phyloP scores from a whole-genome alignment of 2,329 filamentous ascomycete genomes.

The Ceratocystis huliohia region DNA sequence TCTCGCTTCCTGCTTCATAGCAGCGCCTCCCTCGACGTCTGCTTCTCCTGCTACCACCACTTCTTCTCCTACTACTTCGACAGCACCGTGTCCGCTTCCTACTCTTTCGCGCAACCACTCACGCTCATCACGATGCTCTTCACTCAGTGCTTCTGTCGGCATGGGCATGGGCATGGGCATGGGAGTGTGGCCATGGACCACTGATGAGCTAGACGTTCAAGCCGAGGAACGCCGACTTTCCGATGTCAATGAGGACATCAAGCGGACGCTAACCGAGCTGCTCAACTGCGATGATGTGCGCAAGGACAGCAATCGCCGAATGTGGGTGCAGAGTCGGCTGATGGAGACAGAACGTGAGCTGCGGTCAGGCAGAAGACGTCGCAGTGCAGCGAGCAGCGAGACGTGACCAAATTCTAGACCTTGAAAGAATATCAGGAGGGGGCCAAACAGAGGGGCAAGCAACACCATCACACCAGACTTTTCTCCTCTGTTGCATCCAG shows the following conservation, averaged over 20 bases:
- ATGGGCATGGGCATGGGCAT: neutral
- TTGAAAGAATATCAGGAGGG: neutral
- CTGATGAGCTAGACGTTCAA: slow-evolving; percentile 30
- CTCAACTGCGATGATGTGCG: slow-evolving; percentile 47
- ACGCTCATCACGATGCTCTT: neutral
- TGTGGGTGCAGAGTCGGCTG: slow-evolving; percentile 45
- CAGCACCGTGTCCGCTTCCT: slow-evolving; percentile 40
- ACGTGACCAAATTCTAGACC: neutral
- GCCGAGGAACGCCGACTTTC: slow-evolving; percentile 40
- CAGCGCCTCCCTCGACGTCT: neutral
- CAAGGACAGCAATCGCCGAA: slow-evolving; percentile 39
- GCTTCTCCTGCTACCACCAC: neutral
- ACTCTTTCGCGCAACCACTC: slow-evolving; percentile 14
- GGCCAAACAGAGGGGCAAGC: neutral
- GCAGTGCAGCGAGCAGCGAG: slow-evolving; percentile 28
- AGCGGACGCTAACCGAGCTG: slow-evolving; percentile 47
- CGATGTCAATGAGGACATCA: slow-evolving; percentile 48
- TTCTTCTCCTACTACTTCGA: slow-evolving; percentile 38
- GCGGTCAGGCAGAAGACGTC: slow-evolving; percentile 39
- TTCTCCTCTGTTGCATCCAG: neutral
- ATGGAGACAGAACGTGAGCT: slow-evolving; percentile 50
- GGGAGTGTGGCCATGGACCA: slow-evolving; percentile 8
- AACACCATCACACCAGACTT: neutral
- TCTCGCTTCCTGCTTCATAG: neutral
- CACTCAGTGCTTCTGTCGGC: slow-evolving; percentile 13